A percentile compares a stretch with the other conserved stretches of the same genome.
Evolutionary conservation across 768 basidiomycete species (phyloP).

Genomic region (Sutorius australiensis): DNA sequence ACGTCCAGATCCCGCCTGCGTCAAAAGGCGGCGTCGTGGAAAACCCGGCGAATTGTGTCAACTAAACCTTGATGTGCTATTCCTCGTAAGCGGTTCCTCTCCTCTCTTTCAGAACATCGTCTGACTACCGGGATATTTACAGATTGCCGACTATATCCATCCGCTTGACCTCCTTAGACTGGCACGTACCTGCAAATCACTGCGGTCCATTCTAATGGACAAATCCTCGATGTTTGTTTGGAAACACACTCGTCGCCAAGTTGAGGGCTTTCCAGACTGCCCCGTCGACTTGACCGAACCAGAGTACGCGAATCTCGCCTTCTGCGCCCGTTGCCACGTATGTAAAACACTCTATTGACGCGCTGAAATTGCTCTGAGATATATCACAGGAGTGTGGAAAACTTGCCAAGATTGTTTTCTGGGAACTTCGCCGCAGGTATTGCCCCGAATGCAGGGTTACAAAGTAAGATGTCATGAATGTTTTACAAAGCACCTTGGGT

Average conservation of each 20-base stretch:
- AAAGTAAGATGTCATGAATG: background rate
- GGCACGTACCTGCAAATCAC: constrained; percentile 35
- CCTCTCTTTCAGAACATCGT: background rate
- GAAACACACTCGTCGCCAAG: constrained; percentile 26
- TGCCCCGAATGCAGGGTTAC: constrained; percentile 1
- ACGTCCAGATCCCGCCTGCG: too few species aligned
- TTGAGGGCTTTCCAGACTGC: constrained; percentile 38
- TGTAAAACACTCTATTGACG: background rate
- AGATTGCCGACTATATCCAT: constrained; percentile 40
- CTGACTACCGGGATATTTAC: background rate
- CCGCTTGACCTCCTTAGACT: constrained; percentile 32
- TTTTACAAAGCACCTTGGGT: background rate
- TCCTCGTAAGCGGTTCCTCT: constrained; percentile 6
- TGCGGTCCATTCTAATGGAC: constrained; percentile 36
- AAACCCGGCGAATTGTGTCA: background rate
- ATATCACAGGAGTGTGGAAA: constrained; percentile 9
- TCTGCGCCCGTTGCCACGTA: constrained; percentile 22
- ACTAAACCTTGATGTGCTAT: constrained; percentile 20
- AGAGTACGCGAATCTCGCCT: constrained; percentile 44
- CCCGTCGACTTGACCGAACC: constrained; percentile 44
- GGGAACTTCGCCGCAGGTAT: constrained; percentile 14
- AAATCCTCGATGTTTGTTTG: constrained; percentile 26
- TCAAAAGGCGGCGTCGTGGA: background rate
- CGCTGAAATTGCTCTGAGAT: background rate
- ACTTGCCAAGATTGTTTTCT: background rate